A percentile compares a stretch with the other conserved stretches of the same genome.
These are phyloP conservation scores for Podochytrium sp. DNA, from an alignment of 192 early-diverging fungal genomes.

Conservation along the genomic window DNA sequence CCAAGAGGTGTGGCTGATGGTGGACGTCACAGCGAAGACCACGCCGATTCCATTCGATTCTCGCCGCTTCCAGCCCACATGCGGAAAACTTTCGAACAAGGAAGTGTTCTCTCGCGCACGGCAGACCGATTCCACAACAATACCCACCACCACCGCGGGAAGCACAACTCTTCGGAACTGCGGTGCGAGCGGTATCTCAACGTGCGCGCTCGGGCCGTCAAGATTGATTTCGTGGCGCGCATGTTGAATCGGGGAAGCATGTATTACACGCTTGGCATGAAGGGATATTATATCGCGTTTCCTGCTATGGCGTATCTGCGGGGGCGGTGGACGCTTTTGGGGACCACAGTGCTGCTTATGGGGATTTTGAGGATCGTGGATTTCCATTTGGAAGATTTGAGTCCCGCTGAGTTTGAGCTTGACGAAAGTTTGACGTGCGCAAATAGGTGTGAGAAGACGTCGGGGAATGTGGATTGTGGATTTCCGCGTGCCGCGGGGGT, in stretches of 20 bases:
- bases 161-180: no score
- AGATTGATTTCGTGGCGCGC: constrained; percentile 31
- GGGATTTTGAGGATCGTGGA: constrained; percentile 38
- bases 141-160: no score
- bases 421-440: background rate
- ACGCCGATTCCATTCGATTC: no score
- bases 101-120: no score
- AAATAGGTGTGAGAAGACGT: background rate
- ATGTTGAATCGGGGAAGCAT: constrained; percentile 41
- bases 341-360: constrained; percentile 28
- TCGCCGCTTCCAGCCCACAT: no score
- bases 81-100: no score
- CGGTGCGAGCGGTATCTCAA: constrained; percentile 1
- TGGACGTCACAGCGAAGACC: no score
- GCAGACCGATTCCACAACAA: no score
- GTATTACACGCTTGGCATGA: constrained; percentile 41
- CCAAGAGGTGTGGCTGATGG: no score
- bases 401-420: background rate
- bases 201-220: constrained; percentile 8
- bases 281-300: constrained; percentile 39
- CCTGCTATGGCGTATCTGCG: constrained; percentile 27
- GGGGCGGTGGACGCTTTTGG: constrained; percentile 40
- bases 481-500: background rate
- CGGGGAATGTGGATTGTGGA: background rate
- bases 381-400: constrained; percentile 28